Evolutionary conservation across 2,329 filamentous ascomycete species (phyloP), one percentile per base, ranked within the genome.

Genomic region (Colletotrichum tropicicola): DNA sequence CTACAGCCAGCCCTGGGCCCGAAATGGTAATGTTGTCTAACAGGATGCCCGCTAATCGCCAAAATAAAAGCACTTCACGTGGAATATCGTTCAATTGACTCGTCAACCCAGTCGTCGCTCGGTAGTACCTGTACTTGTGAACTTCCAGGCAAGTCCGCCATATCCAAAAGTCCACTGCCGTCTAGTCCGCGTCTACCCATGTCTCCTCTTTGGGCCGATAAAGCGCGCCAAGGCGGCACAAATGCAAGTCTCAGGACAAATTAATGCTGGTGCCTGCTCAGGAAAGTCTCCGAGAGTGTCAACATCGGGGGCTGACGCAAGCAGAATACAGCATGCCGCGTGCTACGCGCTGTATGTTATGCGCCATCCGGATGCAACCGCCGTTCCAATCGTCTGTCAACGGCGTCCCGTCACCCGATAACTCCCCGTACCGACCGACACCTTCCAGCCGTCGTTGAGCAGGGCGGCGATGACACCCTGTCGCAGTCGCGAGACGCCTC

Each of bases 401-500:
- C 73, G 74, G 49, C 81, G 76, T 0, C 94, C 94, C 10, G 81
- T 88, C 15, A 98, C 87, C 52, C 89, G 79, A 72, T 95, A 85
- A 37, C 87, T 85, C 0, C 94, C 94, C 27, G 87, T 89, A 44
- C 89, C 85, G 45, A 91, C 84, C 74, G 93, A 87, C 32, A 96
- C 82, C 73, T 87, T 93, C 95, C 95, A 98, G 0, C 94, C 94
- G 65, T 95, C 92, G 45, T 87, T 85, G 39, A 89, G 84, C 43
- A 98, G 80, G 73, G 89, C 90, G 72, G 88, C 90, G 48, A 86
- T 89, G n/a, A 98, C 94, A 15, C 92, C 91, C 60, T 91, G 91
- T 5, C 94, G 91, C 64, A 98, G 76, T 69, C 88, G 89, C 2
- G 91, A 92, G 59, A 87, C 90, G 1, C 94, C 93, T 55, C 91